A percentile compares a stretch with the other conserved stretches of the same genome.
Conservation (phyloP, 345 rosid species). For the Zanthoxylum bungeanum region DNA sequence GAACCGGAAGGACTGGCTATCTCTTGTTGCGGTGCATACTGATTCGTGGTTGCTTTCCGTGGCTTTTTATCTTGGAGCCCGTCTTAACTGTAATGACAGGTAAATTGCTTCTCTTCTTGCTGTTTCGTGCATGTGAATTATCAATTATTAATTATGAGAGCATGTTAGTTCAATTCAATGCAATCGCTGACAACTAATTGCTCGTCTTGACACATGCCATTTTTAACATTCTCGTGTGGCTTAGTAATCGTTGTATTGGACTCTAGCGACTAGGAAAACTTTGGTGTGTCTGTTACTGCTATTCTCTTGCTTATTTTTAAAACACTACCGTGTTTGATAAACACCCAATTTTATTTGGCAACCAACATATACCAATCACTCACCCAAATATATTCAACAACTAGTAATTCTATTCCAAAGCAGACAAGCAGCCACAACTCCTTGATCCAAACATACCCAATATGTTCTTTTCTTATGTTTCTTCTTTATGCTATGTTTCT, state of each 20-base stretch:
- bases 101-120: constrained; percentile 20
- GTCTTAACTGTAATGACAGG: constrained; percentile 89
- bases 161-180: neutral
- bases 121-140: neutral
- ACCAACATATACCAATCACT: neutral
- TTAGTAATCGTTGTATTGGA: too few species aligned
- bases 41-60: constrained; percentile 99
- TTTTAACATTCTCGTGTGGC: neutral
- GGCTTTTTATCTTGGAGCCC: constrained; percentile 93
- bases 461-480: neutral
- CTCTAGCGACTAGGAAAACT: neutral
- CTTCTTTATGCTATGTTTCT: neutral
- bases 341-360: neutral
- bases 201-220: neutral
- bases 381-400: neutral
- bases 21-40: constrained; percentile 90
- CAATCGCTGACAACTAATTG: neutral
- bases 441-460: neutral
- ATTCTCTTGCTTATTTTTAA: neutral
- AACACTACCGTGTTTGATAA: too few species aligned
- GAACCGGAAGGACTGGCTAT: constrained; percentile 94
- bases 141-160: too few species aligned
- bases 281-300: neutral
- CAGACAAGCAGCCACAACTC: too few species aligned
- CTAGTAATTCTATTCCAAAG: neutral